A percentile compares a stretch with the other conserved stretches of the same genome.
Conservation (phyloP, 192 early-diverging fungal genomes). For the Backusella psychrophila region DNA sequence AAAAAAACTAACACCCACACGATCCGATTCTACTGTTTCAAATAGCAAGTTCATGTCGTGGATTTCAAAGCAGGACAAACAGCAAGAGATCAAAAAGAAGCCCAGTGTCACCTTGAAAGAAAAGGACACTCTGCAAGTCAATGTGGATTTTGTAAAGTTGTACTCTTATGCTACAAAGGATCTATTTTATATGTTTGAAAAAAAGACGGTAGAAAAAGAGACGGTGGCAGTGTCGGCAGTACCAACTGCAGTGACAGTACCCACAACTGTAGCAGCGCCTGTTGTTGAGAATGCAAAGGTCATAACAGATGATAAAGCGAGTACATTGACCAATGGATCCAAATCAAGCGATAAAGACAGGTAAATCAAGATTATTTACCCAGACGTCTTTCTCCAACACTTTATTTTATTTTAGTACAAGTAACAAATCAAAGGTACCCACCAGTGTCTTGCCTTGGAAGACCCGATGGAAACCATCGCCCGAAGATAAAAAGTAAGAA, state of each 20-base stretch:
- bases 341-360: slow-evolving; percentile 9
- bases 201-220: background rate
- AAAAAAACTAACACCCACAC: slow-evolving; percentile 2
- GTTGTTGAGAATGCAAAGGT: background rate
- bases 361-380: background rate
- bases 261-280: background rate
- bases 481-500: slow-evolving; percentile 39
- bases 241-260: background rate
- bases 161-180: slow-evolving; percentile 29
- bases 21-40: background rate
- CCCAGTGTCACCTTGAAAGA: background rate
- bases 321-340: background rate
- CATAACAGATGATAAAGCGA: background rate
- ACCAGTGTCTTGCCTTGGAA: slow-evolving; percentile 40
- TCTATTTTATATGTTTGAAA: background rate
- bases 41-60: slow-evolving; percentile 16
- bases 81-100: background rate
- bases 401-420: background rate
- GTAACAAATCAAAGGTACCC: slow-evolving; percentile 18
- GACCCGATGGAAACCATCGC: slow-evolving; percentile 37
- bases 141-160: slow-evolving; percentile 23
- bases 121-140: background rate
- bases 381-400: too few species aligned
- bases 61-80: background rate
- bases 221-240: background rate